Evolutionary conservation across 2,329 filamentous ascomycete species (phyloP), one percentile per base, ranked within the genome.

Genomic region (Didymella sp.): DNA sequence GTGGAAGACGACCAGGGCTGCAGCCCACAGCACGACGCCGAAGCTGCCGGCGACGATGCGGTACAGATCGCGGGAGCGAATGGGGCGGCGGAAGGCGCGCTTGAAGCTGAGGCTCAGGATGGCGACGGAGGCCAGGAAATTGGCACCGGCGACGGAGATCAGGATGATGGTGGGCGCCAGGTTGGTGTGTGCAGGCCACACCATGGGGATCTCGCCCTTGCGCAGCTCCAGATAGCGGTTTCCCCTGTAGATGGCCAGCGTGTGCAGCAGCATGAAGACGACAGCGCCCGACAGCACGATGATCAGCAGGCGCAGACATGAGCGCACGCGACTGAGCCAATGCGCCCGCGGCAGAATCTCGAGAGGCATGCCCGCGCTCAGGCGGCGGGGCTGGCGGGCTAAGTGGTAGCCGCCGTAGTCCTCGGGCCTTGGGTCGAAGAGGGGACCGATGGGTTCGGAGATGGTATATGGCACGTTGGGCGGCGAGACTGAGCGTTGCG

Each of bases 231-330:
- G 64, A 57, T 71, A 73, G 42, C 63, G 60, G 60, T 75, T 74
- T 49, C 72, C 67, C 47, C 72, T 68, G 46, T 71, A 74, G 48
- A 74, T 72, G 48, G 70, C 60, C 47, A 76, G 68, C 17, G 73
- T 75, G 69, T 76, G 73, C 58, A 69, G 68, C 25, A 75, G 64
- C 60, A 71, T 72, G 62, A 67, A 69, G 31, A 71, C 66, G 45
- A 76, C 73, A 60, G 70, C 67, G 61, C 69, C 73, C 63, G 70
- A 73, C 53, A 76, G 70, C 13, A 74, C 69, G 40, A 75, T 71
- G 64, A 74, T 72, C 55, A 74, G 66, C 33, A 75, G 67, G 48
- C 73, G 73, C 24, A 76, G 70, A 59, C 67, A 69, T 41, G 72
- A 76, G 47, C 73, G 71, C 53, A 74, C 57, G 48, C 69, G 67